Base-by-base conservation (phyloP, 495 filamentous ascomycete species). In the Penicillium bialowiezense region DNA sequence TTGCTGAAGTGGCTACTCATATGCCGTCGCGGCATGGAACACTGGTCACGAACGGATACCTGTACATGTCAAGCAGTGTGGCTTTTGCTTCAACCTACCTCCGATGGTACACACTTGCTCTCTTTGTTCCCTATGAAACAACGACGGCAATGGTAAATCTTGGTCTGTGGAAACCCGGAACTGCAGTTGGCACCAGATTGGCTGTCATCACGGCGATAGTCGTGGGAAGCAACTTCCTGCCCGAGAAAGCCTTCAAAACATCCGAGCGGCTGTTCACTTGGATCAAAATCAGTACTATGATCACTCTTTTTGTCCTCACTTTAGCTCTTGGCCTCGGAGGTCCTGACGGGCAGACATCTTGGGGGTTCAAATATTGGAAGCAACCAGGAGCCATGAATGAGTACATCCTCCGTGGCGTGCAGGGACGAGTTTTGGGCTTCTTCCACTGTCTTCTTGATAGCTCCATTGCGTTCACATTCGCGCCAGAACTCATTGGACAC, bases 121-220 rank as follows among this genome's bases (percentile, higher is more conserved):
- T 95, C 58, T 70, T 88, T 43, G 84, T 89, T 3, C 70, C 72
- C 3, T 75, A 71, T 47, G 91, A 97, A 65, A 85, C 93, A 37
- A 86, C 92, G 31, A 84, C 89, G 2, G 90, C 89, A 18, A 85
- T 90, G 50, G 83, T 96, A 46, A 95, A 88, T 21, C 83, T 95
- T 43, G 74, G 83, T 14, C 86, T 86, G 62, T 97, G 90, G 91
- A 78, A 85, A 31, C 62, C 70, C 4, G 31, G 68, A 6, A 43
- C 84, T 20, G 78, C 76, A 21, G 78, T 86, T 42, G 82, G 83
- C 24, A 76, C 87, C 17, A 92, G 86, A 65, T 78, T 95, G 39
- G 76, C 79, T 10, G 68, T 92, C 44, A 87, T 92, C 65, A 79
- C 85, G n/a, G 13, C 76, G 5, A 56, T 83, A 19, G 86, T 93